Percentiles rank a stretch among this genome's conserved stretches.
Evolutionary conservation across 2,329 filamentous ascomycete genomes (phyloP).

Genomic region (Diaporthe ilicicola): DNA sequence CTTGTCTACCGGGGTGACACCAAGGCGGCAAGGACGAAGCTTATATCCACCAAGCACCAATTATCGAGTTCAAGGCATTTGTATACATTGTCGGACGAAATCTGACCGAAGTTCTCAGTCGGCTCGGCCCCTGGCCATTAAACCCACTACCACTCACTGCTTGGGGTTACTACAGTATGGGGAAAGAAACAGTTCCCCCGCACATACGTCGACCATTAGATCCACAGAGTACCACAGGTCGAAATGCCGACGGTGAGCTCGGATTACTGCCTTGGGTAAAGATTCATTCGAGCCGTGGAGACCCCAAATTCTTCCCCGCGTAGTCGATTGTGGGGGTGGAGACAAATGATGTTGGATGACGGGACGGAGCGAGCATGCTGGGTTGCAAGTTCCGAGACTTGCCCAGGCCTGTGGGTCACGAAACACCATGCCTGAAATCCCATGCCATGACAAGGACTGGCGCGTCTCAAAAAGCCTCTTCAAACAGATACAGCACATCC

Average conservation of each 20-base stretch:
- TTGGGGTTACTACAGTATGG: neutral
- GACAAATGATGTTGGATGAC: neutral
- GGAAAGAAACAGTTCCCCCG: neutral
- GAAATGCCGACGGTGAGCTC: slow-evolving; percentile 11
- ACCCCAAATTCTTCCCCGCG: slow-evolving; percentile 1
- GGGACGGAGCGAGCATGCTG: neutral
- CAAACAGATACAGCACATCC: neutral
- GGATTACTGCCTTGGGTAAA: slow-evolving; percentile 18
- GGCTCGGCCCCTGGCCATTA: neutral
- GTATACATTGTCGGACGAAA: neutral
- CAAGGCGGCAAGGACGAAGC: slow-evolving; percentile 3
- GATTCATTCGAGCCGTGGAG: neutral
- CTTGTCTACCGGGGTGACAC: neutral
- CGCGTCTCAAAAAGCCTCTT: neutral
- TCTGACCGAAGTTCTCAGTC: neutral
- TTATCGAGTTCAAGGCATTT: neutral
- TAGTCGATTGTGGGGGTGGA: slow-evolving; percentile 8
- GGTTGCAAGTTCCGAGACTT: too few species aligned
- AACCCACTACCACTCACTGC: neutral
- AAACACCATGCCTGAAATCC: neutral
- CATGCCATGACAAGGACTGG: neutral
- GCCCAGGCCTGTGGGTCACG: too few species aligned
- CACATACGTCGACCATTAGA: neutral
- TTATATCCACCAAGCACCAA: slow-evolving; percentile 8
- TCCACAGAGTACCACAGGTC: neutral